Base-by-base conservation (phyloP, 2,329 filamentous ascomycete genomes). In the Drechslerella dactyloides region DNA sequence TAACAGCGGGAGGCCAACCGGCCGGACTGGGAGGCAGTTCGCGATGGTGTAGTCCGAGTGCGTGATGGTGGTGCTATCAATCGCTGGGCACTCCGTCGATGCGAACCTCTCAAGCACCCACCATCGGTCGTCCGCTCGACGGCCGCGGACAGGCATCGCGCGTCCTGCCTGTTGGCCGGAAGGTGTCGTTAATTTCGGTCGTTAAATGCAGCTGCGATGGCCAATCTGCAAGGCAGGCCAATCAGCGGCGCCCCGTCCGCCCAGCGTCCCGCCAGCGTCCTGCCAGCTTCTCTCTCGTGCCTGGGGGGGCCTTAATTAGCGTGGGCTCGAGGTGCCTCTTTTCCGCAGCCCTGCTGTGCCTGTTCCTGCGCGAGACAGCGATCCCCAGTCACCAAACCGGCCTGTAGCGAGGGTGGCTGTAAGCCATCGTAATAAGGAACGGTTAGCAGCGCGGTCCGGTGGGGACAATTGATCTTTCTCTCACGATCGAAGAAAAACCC, bases 381-480 rank as follows among this genome's bases (percentile, higher is more conserved):
- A 19, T 48, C 66, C 63, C 61, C 60, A 19, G 37, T 68, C 57
- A 59, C 46, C 57, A 52, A 44, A 46, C n/a, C 37, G 37, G 37
- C 37, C 27, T 13, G 35, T 59, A 55, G 58, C 48, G 66, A 63
- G 59, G 58, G 66, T 70, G 65, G 65, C 64, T 69, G 66, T 63
- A 62, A 63, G 64, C 52, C 35, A 48, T 27, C 30, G 52, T 42
- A 42, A 42, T 2, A 42, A 42, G 37, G 4, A 42, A 42, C 4
- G 15, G 37, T 42, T 6, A 6, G 37, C 5, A 42, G 4, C 5
- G 4, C 13, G n/a, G 13, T 17, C 30, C 33, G 50, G 55, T 55
- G 51, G 66, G 54, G 63, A 48, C n/a, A 54, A 37, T 37, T 37
- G 40, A 70, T 70, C 62, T 70, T 70, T 70, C 65, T 58, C 65